These are phyloP conservation scores for Neurospora sp. DNA, from an alignment of 495 filamentous ascomycete genomes.

Conservation along the genomic window DNA sequence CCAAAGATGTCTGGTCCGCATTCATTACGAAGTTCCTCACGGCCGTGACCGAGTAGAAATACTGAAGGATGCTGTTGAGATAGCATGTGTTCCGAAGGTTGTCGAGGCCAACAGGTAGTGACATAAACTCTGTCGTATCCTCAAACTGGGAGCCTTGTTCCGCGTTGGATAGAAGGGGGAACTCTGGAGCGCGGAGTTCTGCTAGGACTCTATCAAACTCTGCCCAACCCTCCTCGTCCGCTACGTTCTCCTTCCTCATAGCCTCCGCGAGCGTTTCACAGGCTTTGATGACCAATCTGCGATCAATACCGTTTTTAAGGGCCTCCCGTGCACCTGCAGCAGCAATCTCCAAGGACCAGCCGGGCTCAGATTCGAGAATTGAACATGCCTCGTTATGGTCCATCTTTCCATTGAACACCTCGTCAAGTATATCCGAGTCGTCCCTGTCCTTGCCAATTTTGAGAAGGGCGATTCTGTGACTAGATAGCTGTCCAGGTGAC, in stretches of 20 bases:
- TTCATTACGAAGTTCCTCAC: slow-evolving; percentile 71
- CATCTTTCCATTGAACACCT: slow-evolving; percentile 8
- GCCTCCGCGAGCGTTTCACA: background rate
- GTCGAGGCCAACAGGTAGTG: slow-evolving; percentile 70
- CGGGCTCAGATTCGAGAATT: slow-evolving; percentile 1
- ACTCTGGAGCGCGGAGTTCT: background rate
- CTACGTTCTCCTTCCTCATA: background rate
- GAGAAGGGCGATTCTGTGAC: slow-evolving; percentile 12
- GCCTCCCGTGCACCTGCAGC: slow-evolving; percentile 6
- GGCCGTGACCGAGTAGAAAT: slow-evolving; percentile 80
- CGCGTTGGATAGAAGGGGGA: background rate
- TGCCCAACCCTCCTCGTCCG: background rate
- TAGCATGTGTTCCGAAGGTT: slow-evolving; percentile 99
- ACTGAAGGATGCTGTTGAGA: slow-evolving; percentile 91
- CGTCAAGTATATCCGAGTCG: slow-evolving; percentile 6
- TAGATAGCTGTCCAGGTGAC: slow-evolving; percentile 12
- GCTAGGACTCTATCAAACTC: background rate
- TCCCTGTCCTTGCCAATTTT: slow-evolving; percentile 14
- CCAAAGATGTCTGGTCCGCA: slow-evolving; percentile 54
- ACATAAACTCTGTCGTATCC: slow-evolving; percentile 7
- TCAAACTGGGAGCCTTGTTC: background rate
- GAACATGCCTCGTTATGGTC: slow-evolving; percentile 11
- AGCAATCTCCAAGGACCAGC: slow-evolving; percentile 13
- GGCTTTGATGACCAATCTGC: background rate
- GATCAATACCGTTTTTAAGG: background rate